phyloP scores from a whole-genome alignment of 176 grass and related monocot species.

The Carex littledalei region DNA sequence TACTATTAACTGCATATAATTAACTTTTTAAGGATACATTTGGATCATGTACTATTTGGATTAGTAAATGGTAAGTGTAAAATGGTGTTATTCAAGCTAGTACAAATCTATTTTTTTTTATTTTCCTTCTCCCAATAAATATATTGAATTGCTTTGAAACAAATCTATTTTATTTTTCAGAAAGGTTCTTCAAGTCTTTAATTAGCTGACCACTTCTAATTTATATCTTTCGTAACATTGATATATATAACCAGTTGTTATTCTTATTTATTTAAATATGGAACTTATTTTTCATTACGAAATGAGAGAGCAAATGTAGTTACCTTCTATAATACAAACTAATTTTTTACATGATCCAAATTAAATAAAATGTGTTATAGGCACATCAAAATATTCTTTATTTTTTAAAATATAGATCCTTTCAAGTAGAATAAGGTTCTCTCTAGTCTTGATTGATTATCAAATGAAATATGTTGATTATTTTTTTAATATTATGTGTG shows the following conservation, averaged over 20 bases:
- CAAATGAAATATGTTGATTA: neutral
- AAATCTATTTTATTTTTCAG: too few species aligned
- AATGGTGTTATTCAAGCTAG: too few species aligned
- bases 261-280: neutral
- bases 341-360: neutral
- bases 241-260: neutral
- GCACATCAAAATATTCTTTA: neutral
- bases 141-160: too few species aligned
- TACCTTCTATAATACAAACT: neutral
- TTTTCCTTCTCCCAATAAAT: too few species aligned
- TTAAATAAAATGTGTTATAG: neutral
- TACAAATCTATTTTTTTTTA: too few species aligned
- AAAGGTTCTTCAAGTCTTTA: too few species aligned
- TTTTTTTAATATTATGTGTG: neutral
- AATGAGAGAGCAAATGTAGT: neutral
- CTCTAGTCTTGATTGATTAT: neutral
- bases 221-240: neutral
- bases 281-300: neutral
- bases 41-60: too few species aligned
- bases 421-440: neutral
- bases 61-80: too few species aligned
- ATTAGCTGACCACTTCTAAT: too few species aligned
- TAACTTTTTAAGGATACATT: too few species aligned
- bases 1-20: neutral
- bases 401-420: neutral